phyloP scores from a whole-genome alignment of 2,329 filamentous ascomycete genomes.

The Diplocarpon mali region DNA sequence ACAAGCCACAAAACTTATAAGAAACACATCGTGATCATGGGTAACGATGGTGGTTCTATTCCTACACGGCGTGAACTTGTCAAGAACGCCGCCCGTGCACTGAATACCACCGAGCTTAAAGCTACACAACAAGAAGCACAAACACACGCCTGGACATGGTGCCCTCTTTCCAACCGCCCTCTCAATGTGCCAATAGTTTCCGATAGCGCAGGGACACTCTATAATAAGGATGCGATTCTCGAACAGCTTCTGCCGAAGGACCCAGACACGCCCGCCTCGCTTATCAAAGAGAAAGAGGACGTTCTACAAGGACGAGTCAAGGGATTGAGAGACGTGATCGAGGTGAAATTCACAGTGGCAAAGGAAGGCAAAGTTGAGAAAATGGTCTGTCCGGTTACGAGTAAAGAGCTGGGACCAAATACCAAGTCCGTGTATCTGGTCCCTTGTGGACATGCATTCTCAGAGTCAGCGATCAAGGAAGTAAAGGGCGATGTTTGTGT shows the following conservation, averaged over 20 bases:
- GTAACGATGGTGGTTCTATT: constrained; percentile 95
- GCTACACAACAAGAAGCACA: constrained; percentile 77
- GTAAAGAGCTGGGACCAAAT: constrained; percentile 70
- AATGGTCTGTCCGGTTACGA: constrained; percentile 79
- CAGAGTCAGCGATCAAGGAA: constrained; percentile 74
- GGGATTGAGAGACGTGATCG: constrained; percentile 74
- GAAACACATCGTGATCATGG: constrained; percentile 45
- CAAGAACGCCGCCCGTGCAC: constrained; percentile 76
- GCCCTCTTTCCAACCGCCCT: constrained; percentile 70
- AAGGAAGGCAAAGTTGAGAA: constrained; percentile 39
- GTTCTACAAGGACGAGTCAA: constrained; percentile 55
- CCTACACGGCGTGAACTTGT: constrained; percentile 93
- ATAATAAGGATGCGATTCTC: constrained; percentile 89
- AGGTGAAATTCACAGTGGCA: constrained; percentile 58
- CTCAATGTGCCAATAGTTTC: constrained; percentile 63
- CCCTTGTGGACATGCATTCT: constrained; percentile 91
- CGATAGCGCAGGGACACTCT: constrained; percentile 72
- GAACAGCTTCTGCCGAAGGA: constrained; percentile 49
- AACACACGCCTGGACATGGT: constrained; percentile 76
- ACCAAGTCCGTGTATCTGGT: constrained; percentile 81
- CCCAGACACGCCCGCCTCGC: constrained; percentile 33
- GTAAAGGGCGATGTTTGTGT: constrained; percentile 54
- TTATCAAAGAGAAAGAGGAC: constrained; percentile 44
- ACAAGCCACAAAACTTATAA: neutral
- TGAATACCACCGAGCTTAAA: constrained; percentile 78